Evolutionary conservation across 805 yeast species (phyloP).

Genomic region (Ascoidea asiatica): DNA sequence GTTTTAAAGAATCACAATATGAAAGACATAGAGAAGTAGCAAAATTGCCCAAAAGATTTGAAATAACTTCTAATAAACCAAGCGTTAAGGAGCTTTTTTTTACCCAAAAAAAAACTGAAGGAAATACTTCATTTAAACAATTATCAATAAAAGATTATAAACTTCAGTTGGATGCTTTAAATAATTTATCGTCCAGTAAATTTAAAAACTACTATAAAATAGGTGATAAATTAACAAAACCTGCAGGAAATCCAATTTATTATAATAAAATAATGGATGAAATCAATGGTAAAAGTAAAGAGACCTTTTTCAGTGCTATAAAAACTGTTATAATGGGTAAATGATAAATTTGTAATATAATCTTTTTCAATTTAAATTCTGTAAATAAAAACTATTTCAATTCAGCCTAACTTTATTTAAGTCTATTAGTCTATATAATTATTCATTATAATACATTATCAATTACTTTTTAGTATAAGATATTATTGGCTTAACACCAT

Average conservation of each 20-base stretch:
- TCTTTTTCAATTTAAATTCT: no score
- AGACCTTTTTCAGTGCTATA: constrained; percentile 48
- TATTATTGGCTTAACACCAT: neutral
- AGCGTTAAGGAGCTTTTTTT: constrained; percentile 26
- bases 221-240: constrained; percentile 53
- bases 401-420: no score
- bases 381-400: no score
- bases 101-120: constrained; percentile 19
- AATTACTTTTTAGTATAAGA: neutral
- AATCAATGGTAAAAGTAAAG: constrained; percentile 58
- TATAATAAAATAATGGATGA: constrained; percentile 60
- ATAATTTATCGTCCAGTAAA: constrained; percentile 44
- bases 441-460: no score
- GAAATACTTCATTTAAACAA: constrained; percentile 20
- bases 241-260: constrained; percentile 78
- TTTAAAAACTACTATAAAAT: constrained; percentile 50
- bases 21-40: constrained; percentile 40
- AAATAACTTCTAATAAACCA: constrained; percentile 23
- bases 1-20: constrained; percentile 56
- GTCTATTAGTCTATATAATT: no score
- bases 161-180: constrained; percentile 28
- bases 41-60: constrained; percentile 27
- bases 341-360: no score
- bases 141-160: constrained; percentile 32
- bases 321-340: constrained; percentile 70